Evolutionary conservation across 2,329 filamentous ascomycete species (phyloP).

Genomic region (Coleophoma eucalyptorum): DNA sequence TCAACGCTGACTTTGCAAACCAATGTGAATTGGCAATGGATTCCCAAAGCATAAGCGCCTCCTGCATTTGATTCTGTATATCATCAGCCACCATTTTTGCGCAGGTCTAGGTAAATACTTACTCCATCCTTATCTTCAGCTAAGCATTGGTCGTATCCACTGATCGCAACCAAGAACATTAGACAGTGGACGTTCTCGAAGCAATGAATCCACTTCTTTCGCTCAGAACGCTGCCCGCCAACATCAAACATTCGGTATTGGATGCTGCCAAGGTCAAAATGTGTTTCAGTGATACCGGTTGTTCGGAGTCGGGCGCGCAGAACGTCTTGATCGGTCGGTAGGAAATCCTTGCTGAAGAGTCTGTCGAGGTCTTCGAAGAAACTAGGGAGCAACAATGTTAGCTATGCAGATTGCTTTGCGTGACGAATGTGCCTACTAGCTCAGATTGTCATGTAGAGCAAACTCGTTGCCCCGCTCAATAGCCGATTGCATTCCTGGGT

Average conservation of each 20-base stretch:
- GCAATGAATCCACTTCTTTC: slow-evolving; percentile 78
- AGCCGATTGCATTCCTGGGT: slow-evolving; percentile 79
- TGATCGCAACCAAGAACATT: slow-evolving; percentile 91
- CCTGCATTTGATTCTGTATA: slow-evolving; percentile 81
- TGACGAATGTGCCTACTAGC: slow-evolving; percentile 62
- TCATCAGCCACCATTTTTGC: slow-evolving; percentile 14
- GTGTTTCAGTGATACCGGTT: slow-evolving; percentile 92
- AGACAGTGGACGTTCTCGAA: slow-evolving; percentile 81
- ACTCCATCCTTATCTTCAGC: slow-evolving; percentile 96
- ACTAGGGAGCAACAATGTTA: slow-evolving; percentile 39
- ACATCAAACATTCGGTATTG: slow-evolving; percentile 92
- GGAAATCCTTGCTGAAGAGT: slow-evolving; percentile 71
- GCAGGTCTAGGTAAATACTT: slow-evolving; percentile 34
- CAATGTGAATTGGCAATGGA: slow-evolving; percentile 83
- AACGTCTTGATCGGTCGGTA: slow-evolving; percentile 92
- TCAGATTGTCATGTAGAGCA: slow-evolving; percentile 90
- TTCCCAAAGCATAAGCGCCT: slow-evolving; percentile 83
- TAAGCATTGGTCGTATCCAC: slow-evolving; percentile 92
- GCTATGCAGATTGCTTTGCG: not conserved
- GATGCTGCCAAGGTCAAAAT: slow-evolving; percentile 86
- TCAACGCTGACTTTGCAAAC: slow-evolving; percentile 79
- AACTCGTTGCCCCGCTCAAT: slow-evolving; percentile 95
- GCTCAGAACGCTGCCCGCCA: slow-evolving; percentile 69
- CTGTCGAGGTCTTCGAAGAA: slow-evolving; percentile 80
- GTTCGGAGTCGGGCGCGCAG: slow-evolving; percentile 86